Evolutionary conservation across 495 filamentous ascomycete genomes (phyloP), one percentile per base, ranked within the genome.

Genomic region (Monascus purpureus): DNA sequence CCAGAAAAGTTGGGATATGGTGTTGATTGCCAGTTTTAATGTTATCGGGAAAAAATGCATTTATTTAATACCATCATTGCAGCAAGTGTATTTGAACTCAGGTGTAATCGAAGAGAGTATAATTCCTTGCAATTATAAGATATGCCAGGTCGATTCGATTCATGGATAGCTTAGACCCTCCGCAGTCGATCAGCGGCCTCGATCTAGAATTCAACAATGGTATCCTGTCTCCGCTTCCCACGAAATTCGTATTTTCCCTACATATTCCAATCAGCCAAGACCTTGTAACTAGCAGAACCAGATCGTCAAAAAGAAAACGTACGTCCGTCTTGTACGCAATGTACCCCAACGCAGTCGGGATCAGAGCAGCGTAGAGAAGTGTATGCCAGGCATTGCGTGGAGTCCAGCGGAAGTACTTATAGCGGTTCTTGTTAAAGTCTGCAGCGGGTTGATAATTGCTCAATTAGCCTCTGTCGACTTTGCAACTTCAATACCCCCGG

Each of bases 351-450:
- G 77, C 55, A 18, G 55, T 49, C 4, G 90, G 90, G 14, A 95
- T 68, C 22, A 70, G 57, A 16, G 73, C 57, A 35, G 77, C 67
- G 57, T 84, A 94, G 19, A 75, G 50, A 45, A 94, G 72, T 3
- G 74, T 78, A 39, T 93, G 40, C 65, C 72, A 72, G 15, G 81
- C 84, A 27, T 85, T 90, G 41, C 81, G 68, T 15, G 73, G 68
- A 9, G 77, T 95, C 81, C 82, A 96, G 46, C 82, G 72, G 71
- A 95, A 97, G 72, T 85, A 93, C 61, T 82, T 87, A 72, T 85
- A 79, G 30, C 90, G 81, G 64, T 92, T 86, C 42, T 63, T 53
- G 44, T 66, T 71, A 74, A 95, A 80, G 49, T 80, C 90, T 97
- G 20, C 4, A 22, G n/a, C n/a, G n/a, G n/a, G n/a, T n/a, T n/a